Base-by-base conservation (phyloP, 1,139 yeast species). In the Candida gigantensis region DNA sequence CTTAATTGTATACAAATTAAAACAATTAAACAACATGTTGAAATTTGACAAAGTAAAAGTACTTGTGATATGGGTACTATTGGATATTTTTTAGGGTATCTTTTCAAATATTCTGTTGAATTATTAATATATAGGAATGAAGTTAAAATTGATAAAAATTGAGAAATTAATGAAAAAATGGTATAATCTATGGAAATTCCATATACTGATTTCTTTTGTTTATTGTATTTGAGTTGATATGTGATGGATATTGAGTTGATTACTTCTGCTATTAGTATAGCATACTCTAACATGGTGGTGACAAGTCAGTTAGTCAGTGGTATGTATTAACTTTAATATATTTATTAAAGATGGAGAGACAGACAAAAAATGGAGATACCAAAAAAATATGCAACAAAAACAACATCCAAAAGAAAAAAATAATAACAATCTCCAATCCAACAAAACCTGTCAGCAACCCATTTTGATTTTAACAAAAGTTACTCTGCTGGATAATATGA, bases 101-200 rank as follows among this genome's bases (percentile, higher is more conserved):
- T 39, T 3, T 51, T 30, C 5, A 32, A 30, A 3, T 53, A 39
- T 4, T 30, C 34, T 2, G n/a, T n/a, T n/a, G 56, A 49, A 36
- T 52, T 42, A 11, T 40, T 44, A 15, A 27, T 13, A 43, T 58
- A 60, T 24, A 32, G 23, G 5, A 44, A n/a, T 5, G 52, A 44
- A n/a, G 50, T 39, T 8, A 45, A 11, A 2, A 52, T 23, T 17
- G 47, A 46, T 7, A 44, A 24, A 3, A 45, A 13, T 28, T 38
- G 37, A 6, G 50, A 42, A 1, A 55, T 12, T 29, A 50, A 32
- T 5, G 49, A 41, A 10, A 58, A 39, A 2, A 52, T 10, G 3
- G 48, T 34, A 24, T 45, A 49, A 40, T 65, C 70, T 40, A 45
- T 60, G 2, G 71, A 64, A 7, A 62, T 28, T 0, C 66, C 65